Evolutionary conservation across 2,329 filamentous ascomycete species (phyloP), one percentile per base, ranked within the genome.

Genomic region (Ophiobolus disseminans): DNA sequence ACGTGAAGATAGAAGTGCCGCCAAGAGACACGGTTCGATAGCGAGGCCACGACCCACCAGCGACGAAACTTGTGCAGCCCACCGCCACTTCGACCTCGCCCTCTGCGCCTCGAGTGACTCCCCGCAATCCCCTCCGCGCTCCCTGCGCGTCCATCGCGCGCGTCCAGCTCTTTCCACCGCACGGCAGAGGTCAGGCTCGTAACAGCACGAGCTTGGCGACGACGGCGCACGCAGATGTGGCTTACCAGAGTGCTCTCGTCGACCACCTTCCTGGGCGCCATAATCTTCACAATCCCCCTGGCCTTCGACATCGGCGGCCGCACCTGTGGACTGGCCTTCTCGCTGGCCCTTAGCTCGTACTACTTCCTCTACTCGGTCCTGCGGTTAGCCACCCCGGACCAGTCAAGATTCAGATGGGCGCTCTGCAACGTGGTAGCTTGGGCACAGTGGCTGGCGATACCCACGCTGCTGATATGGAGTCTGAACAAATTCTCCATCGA

Each of bases 221-320:
- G 58, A 58, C 65, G 58, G 72, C 73, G 66, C 68, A 74, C 75
- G 77, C 78, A 78, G 76, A 96, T 96, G 90, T 91, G 88, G 88
- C 81, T 93, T 75, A 85, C 92, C 75, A 87, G 88, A 72, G 82
- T 88, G 73, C 72, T 92, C 63, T 90, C 90, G 69, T 90, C 90
- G 76, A 81, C 87, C 70, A 76, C 90, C 76, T 97, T 97, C 78
- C 86, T 97, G 65, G 83, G 92, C 76, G 89, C 89, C 76, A 91
- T 97, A 74, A 86, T 97, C 70, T 89, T 97, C 71, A 96, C 91
- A 55, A 94, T 99, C 72, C 94, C 94, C 54, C 87, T 99, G 71
- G 90, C 93, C 67, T 97, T 97, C 79, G 94, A 99, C 84, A 93
- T 97, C 68, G 94, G 94, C 72, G 94, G 94, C 55, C 87, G 91